Evolutionary conservation across 805 yeast species (phyloP).

Genomic region (Lipomyces yamanashiensis): DNA sequence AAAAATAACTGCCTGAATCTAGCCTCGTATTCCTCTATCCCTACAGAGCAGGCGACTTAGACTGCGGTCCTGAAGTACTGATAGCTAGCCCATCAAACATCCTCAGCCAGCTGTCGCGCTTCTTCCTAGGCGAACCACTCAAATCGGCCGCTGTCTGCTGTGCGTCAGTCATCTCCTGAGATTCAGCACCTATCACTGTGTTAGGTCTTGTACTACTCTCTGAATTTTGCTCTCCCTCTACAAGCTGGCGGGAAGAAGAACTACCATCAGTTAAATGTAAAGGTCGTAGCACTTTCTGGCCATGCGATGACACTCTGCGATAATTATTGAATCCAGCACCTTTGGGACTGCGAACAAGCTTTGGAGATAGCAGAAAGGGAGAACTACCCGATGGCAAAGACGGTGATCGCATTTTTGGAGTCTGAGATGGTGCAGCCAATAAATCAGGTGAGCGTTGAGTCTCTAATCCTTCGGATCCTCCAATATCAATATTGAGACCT

Average conservation of each 20-base stretch:
- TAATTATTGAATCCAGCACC: not conserved
- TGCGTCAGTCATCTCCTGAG: not conserved
- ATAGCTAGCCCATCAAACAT: slow-evolving; percentile 3
- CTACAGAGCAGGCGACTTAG: not conserved
- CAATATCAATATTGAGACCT: slow-evolving; percentile 17
- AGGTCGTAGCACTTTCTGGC: slow-evolving; percentile 24
- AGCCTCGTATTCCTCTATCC: no score
- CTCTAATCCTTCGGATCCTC: not conserved
- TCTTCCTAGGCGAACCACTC: not conserved
- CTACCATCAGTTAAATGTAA: slow-evolving; percentile 13
- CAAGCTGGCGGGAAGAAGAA: not conserved
- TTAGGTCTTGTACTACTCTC: not conserved
- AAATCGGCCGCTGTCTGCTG: no score
- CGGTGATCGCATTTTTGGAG: not conserved
- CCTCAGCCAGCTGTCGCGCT: slow-evolving; percentile 19
- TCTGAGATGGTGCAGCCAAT: not conserved
- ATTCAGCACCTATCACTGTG: not conserved
- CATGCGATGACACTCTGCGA: slow-evolving; percentile 26
- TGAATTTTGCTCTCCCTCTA: no score
- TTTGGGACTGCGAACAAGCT: not conserved
- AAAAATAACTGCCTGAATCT: no score
- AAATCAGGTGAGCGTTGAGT: not conserved
- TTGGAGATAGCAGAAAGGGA: not conserved
- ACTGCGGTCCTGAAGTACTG: not conserved
- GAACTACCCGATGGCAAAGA: not conserved